Percentiles rank a stretch among this genome's conserved stretches.
Conservation (phyloP, 306 rosid species). For the Pueraria montana region DNA sequence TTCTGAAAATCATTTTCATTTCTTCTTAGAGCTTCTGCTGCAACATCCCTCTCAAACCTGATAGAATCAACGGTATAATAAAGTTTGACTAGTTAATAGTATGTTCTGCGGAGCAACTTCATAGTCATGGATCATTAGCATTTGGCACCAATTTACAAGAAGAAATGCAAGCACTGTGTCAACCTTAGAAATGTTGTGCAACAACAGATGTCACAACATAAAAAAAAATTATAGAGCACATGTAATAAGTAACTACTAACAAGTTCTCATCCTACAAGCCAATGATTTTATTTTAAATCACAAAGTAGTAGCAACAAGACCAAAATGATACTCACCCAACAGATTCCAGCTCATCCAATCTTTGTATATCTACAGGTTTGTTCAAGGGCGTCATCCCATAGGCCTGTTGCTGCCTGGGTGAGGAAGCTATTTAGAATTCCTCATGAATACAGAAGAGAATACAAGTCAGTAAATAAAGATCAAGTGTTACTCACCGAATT, state of each 20-base stretch:
- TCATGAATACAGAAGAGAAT: background rate
- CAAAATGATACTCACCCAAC: background rate
- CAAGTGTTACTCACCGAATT: background rate
- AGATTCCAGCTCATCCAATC: background rate
- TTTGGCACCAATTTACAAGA: background rate
- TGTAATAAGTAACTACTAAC: background rate
- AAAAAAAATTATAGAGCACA: background rate
- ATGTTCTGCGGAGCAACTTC: background rate
- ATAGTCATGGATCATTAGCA: constrained; percentile 8
- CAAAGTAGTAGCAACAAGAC: background rate
- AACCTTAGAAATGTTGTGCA: background rate
- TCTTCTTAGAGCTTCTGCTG: background rate
- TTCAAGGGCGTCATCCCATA: background rate
- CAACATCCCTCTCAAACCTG: background rate
- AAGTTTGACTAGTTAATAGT: background rate
- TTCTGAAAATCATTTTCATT: background rate
- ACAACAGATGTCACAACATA: constrained; percentile 2
- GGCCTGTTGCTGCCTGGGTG: background rate
- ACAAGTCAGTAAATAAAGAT: background rate
- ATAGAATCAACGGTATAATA: background rate
- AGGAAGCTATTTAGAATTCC: background rate
- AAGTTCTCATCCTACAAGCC: background rate
- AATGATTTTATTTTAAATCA: background rate
- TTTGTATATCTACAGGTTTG: background rate
- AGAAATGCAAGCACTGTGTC: background rate